These are phyloP conservation scores for Tephrocybe sp. DNA, from an alignment of 768 basidiomycete genomes.

Conservation along the genomic window DNA sequence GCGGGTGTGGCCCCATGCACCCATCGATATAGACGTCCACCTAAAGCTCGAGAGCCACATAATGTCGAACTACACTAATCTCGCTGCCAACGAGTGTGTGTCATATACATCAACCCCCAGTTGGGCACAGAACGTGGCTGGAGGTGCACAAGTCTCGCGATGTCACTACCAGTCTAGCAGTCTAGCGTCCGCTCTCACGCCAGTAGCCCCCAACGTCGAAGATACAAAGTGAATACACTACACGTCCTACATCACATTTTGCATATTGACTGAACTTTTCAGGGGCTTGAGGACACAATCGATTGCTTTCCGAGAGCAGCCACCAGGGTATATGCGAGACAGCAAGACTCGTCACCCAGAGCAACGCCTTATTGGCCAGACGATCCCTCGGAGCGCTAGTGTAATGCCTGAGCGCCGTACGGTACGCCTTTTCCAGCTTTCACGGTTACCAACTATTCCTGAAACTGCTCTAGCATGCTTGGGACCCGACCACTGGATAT, in stretches of 20 bases:
- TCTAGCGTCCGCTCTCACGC: slow-evolving; percentile 8
- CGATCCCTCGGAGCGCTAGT: slow-evolving; percentile 3
- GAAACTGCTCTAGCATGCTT: not conserved
- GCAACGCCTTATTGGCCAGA: not conserved
- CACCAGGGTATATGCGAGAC: not conserved
- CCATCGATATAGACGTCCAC: not conserved
- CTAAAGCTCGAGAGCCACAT: not conserved
- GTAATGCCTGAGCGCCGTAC: slow-evolving; percentile 7
- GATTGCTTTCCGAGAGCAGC: not conserved
- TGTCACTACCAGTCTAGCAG: slow-evolving; percentile 8
- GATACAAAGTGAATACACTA: not conserved
- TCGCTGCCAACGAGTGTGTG: not conserved
- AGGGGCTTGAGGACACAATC: slow-evolving; percentile 3
- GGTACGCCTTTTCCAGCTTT: not conserved
- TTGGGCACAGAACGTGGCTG: not conserved
- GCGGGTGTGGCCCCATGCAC: not conserved
- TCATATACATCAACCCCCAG: not conserved
- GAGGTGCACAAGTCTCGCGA: not conserved
- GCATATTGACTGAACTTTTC: not conserved
- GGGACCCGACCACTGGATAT: no score
- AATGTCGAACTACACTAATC: slow-evolving; percentile 5
- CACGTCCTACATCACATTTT: not conserved
- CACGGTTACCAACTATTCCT: not conserved
- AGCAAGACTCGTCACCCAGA: not conserved
- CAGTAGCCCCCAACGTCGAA: not conserved